phyloP scores from a whole-genome alignment of 2,329 filamentous ascomycete genomes.

The Beauveria scarabaeidicola region DNA sequence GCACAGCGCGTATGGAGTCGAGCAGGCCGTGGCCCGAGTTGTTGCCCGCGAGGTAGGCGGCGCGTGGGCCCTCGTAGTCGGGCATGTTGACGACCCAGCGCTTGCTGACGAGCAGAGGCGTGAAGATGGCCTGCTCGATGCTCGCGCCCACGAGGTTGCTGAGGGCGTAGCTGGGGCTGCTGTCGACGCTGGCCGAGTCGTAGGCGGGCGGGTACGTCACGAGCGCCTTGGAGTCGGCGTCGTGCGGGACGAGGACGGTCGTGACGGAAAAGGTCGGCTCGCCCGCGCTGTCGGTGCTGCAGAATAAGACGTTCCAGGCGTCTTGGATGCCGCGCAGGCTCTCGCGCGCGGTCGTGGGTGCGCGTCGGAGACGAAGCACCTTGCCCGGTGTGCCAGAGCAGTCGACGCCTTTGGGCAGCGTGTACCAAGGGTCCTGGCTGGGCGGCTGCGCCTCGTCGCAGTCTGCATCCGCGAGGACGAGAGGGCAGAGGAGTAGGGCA shows the following conservation, averaged over 20 bases:
- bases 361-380: constrained; percentile 11
- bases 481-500: not conserved
- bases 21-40: constrained; percentile 36
- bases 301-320: constrained; percentile 28
- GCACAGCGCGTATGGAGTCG: constrained; percentile 36
- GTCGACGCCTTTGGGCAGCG: constrained; percentile 20
- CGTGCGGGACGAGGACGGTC: constrained; percentile 22
- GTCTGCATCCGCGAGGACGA: not conserved
- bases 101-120: constrained; percentile 23
- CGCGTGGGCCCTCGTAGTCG: constrained; percentile 37
- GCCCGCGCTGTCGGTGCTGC: constrained; percentile 27
- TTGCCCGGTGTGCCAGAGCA: constrained; percentile 8
- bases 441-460: constrained; percentile 18
- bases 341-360: constrained; percentile 12
- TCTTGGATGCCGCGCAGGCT: constrained; percentile 8
- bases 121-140: constrained; percentile 6
- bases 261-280: constrained; percentile 28
- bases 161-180: constrained; percentile 28
- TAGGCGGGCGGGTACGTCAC: constrained; percentile 31
- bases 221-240: constrained; percentile 13
- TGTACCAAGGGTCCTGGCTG: constrained; percentile 28
- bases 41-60: constrained; percentile 34
- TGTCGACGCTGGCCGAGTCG: constrained; percentile 28
- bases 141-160: constrained; percentile 12
- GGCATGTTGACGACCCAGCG: constrained; percentile 38